Evolutionary conservation across 768 basidiomycete genomes (phyloP).

Genomic region (Leccinellum albellum): DNA sequence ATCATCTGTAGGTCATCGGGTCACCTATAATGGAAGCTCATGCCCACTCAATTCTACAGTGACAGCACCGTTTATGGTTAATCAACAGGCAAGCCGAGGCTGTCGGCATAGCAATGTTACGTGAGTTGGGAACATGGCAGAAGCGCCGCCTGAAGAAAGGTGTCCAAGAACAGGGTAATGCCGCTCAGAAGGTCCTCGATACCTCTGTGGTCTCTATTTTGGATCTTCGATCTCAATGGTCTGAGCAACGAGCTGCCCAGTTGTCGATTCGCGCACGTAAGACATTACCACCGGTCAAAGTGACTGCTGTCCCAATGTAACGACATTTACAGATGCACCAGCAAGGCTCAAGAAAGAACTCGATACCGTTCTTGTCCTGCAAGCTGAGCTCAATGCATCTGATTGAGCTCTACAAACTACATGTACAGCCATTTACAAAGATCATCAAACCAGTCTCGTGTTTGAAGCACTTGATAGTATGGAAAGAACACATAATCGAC

Average conservation of each 20-base stretch:
- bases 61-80: neutral
- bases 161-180: neutral
- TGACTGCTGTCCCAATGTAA: neutral
- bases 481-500: neutral
- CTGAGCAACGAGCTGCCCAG: neutral
- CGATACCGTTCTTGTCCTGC: conserved; percentile 24
- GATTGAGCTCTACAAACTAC: conserved; percentile 22
- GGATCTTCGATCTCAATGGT: neutral
- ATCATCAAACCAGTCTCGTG: neutral
- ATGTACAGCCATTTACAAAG: conserved; percentile 2
- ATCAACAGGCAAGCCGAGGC: neutral
- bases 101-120: neutral
- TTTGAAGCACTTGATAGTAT: conserved; percentile 11
- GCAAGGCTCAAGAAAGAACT: conserved; percentile 18
- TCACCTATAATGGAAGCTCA: too few species aligned
- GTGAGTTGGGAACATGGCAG: neutral
- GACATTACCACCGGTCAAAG: too few species aligned
- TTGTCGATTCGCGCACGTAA: neutral
- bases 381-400: conserved; percentile 27
- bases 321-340: conserved; percentile 24
- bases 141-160: neutral
- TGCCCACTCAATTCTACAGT: neutral
- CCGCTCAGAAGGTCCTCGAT: neutral
- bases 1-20: conserved; percentile 27
- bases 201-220: neutral